phyloP scores from a whole-genome alignment of 2,329 filamentous ascomycete genomes.

The Colletotrichum echinochloae region DNA sequence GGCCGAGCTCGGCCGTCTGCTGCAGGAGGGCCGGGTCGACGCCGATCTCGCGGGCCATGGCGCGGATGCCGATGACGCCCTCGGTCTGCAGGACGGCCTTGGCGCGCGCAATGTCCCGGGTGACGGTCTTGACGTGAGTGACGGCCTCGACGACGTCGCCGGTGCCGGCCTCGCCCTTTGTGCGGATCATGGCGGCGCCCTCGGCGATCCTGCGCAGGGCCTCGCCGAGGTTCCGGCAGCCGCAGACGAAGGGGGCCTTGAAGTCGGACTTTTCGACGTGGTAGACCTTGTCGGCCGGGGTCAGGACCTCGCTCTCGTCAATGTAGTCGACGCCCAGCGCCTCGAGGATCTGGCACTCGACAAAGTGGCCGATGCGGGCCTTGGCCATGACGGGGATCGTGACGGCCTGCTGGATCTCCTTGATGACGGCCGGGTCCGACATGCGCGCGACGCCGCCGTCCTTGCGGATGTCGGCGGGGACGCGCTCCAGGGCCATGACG shows the following conservation, averaged over 20 bases:
- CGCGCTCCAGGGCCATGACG: slow-evolving; percentile 98
- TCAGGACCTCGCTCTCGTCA: slow-evolving; percentile 97
- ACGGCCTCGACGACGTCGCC: slow-evolving; percentile 98
- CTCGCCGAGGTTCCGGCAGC: slow-evolving; percentile 94
- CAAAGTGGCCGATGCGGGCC: slow-evolving; percentile 96
- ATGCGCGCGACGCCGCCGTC: slow-evolving; percentile 96
- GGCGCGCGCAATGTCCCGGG: slow-evolving; percentile 82
- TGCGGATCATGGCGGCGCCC: slow-evolving; percentile 98
- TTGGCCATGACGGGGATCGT: slow-evolving; percentile 99
- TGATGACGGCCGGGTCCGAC: slow-evolving; percentile 95
- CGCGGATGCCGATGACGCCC: slow-evolving; percentile 68
- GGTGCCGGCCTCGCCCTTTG: slow-evolving; percentile 97
- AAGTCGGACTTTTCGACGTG: slow-evolving; percentile 92
- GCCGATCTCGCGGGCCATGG: slow-evolving; percentile 84
- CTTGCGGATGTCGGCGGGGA: slow-evolving; percentile 93
- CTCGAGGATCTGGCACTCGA: slow-evolving; percentile 98
- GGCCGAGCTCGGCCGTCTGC: slow-evolving; percentile 87
- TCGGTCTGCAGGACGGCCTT: slow-evolving; percentile 75
- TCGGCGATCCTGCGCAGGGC: slow-evolving; percentile 90
- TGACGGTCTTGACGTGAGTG: slow-evolving; percentile 93
- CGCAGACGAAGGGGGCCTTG: slow-evolving; percentile 92
- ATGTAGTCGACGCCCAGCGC: slow-evolving; percentile 97
- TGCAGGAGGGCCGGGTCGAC: slow-evolving; percentile 83
- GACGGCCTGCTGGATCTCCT: slow-evolving; percentile 92
- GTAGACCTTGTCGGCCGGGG: slow-evolving; percentile 88